Conservation (phyloP, 106 monocot genomes). For the Phalaenopsis equestris region DNA sequence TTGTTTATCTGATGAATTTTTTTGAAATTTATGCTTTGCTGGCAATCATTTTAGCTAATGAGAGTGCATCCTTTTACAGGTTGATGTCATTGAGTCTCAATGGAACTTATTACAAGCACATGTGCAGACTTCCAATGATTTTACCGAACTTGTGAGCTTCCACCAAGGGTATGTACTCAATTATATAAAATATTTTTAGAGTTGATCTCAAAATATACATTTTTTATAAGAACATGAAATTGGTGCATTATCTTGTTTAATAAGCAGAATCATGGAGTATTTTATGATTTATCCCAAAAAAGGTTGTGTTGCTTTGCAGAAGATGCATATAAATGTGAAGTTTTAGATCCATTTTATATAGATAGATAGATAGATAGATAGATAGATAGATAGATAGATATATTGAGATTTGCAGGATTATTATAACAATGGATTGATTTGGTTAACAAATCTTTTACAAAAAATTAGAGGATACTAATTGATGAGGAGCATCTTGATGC, state of each 20-base stretch:
- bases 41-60: neutral
- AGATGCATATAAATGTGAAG: neutral
- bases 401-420: neutral
- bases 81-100: constrained; percentile 99
- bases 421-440: neutral
- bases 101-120: constrained; percentile 95
- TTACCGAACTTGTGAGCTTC: constrained; percentile 92
- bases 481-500: constrained; percentile 1
- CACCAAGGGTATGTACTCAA: constrained; percentile 85
- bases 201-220: neutral
- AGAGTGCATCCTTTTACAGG: constrained; percentile 34
- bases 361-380: neutral
- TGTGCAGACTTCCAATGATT: constrained; percentile 93
- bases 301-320: neutral
- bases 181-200: neutral
- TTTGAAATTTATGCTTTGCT: neutral
- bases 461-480: neutral
- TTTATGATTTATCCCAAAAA: neutral
- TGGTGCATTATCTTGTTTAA: neutral
- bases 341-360: neutral
- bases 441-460: neutral
- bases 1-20: neutral
- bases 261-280: neutral
- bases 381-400: neutral
- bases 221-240: neutral